Evolutionary conservation across 768 basidiomycete genomes (phyloP), one percentile per base, ranked within the genome.

Genomic region (Lactarius hengduanensis): DNA sequence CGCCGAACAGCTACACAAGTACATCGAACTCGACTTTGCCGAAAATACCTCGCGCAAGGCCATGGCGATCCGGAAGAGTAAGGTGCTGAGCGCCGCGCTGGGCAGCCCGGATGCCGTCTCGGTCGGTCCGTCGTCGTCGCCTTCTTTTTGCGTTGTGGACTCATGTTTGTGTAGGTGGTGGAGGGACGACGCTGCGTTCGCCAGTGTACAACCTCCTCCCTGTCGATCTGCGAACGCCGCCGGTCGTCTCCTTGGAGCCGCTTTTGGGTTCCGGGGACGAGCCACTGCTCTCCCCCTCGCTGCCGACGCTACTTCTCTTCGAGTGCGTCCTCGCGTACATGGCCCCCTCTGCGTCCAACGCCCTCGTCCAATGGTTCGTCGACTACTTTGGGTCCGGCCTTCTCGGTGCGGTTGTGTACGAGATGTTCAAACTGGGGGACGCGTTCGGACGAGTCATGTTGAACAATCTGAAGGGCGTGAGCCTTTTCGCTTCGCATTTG

Each of bases 311-410:
- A 2, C 80, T 98, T 28, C 77, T 98, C 10, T 94, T 93, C 67
- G 96, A 98, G 81, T 98, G 96, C 71, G 91, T 98, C 20, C 83
- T 97, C 62, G 94, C 87, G 16, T 98, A 99, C 77, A 91, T 98
- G 83, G 72, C 79, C 0, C 86, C 91, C 0, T 73, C 77, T 3
- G 78, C 81, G 3, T 88, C 88, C 1, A 79, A 82, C 34, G 78
- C 78, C 0, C 73, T 97, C 15, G 78, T 97, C 2, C 75, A 78
- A 43, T 96, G 92, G 91, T 94, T 96, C 72, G 80, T 83, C 2
- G 78, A 83, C 63, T 81, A 81, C 64, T 87, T 85, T 72, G 74
- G 22, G 13, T 20, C 78, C 1, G 28, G 28, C 40, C 72, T 79
- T 1, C 78, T 86, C 1, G 87, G 86, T 32, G 84, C 82, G 3